Percentiles rank a stretch among this genome's conserved stretches.
These are phyloP conservation scores for Syncephalastrum racemosum DNA, from an alignment of 371 early-diverging fungal species.

Conservation along the genomic window DNA sequence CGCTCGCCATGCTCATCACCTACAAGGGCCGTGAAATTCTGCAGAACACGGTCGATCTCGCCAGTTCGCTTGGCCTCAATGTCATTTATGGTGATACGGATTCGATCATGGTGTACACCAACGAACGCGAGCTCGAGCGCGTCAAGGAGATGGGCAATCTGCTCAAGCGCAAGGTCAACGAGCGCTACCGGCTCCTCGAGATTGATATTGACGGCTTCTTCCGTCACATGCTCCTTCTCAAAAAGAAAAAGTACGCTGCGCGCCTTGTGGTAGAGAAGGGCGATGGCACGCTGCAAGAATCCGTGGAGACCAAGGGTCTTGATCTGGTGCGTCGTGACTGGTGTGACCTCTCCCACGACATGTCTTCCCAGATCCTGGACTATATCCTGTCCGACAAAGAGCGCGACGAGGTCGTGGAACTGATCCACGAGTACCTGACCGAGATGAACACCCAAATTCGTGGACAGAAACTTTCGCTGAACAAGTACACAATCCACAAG, in stretches of 20 bases:
- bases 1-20: constrained; percentile 98
- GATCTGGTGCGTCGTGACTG: constrained; percentile 99
- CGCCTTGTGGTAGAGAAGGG: constrained; percentile 65
- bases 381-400: constrained; percentile 76
- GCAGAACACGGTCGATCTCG: constrained; percentile 91
- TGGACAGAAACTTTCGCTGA: constrained; percentile 66
- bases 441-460: constrained; percentile 76
- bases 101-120: constrained; percentile 99
- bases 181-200: constrained; percentile 90
- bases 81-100: constrained; percentile 99
- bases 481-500: constrained; percentile 95
- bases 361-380: constrained; percentile 77
- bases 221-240: constrained; percentile 92
- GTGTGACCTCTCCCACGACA: constrained; percentile 92
- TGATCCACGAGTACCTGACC: constrained; percentile 75
- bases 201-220: constrained; percentile 98
- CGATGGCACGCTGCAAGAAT: constrained; percentile 60
- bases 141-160: constrained; percentile 82
- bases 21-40: constrained; percentile 97
- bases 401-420: constrained; percentile 74
- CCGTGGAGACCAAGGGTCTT: constrained; percentile 96
- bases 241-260: constrained; percentile 99
- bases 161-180: constrained; percentile 89
- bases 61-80: constrained; percentile 75
- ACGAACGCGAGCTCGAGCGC: constrained; percentile 69